Evolutionary conservation across 345 rosid species (phyloP).

Genomic region (Lumnitzera racemosa): DNA sequence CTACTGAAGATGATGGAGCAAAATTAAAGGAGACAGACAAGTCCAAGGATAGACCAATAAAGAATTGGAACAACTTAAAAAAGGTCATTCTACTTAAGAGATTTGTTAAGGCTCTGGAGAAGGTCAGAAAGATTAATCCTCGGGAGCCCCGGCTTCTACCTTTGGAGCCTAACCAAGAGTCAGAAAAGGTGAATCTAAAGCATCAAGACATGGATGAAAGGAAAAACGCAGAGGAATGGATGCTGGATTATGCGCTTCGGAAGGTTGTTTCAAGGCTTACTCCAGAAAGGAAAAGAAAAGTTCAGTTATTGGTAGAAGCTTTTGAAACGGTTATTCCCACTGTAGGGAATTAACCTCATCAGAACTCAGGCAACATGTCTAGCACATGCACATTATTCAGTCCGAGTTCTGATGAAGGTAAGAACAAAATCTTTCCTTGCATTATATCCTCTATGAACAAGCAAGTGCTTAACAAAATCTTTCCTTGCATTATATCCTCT

Average conservation of each 20-base stretch:
- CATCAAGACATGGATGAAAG: constrained; percentile 52
- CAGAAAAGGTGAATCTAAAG: constrained; percentile 64
- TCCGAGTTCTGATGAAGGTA: neutral
- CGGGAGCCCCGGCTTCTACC: constrained; percentile 40
- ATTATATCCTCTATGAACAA: too few relatives aligned
- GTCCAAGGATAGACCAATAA: constrained; percentile 23
- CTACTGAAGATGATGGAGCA: constrained; percentile 12
- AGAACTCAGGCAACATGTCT: constrained; percentile 12
- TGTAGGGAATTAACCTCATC: constrained; percentile 16
- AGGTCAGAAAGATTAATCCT: constrained; percentile 48
- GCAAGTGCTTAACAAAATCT: too few relatives aligned
- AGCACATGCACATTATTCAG: constrained; percentile 11
- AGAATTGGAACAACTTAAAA: constrained; percentile 77
- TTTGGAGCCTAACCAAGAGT: constrained; percentile 26
- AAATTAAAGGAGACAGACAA: constrained; percentile 14
- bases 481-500: too few relatives aligned
- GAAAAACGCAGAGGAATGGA: constrained; percentile 76
- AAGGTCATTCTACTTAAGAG: constrained; percentile 56
- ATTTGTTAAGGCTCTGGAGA: constrained; percentile 76
- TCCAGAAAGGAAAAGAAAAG: constrained; percentile 77
- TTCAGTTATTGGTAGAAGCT: constrained; percentile 75
- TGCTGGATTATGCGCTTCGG: constrained; percentile 81
- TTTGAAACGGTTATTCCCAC: constrained; percentile 71
- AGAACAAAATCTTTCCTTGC: too few relatives aligned
- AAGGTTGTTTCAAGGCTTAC: constrained; percentile 69